Conservation (phyloP, 768 basidiomycete species). For the Phylloporus sp. region DNA sequence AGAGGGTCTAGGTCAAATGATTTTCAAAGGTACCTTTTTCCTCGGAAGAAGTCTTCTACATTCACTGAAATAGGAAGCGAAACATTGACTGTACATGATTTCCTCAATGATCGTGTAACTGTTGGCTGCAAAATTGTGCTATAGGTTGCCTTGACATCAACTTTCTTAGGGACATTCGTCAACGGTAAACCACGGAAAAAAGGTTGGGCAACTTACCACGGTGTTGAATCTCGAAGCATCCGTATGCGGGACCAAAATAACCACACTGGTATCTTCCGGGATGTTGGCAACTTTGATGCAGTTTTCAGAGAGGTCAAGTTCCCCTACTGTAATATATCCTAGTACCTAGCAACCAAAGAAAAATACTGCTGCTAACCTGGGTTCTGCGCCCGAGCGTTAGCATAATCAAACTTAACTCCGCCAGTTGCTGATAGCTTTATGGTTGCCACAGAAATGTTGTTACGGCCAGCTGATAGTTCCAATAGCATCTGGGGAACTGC, state of each 20-base stretch:
- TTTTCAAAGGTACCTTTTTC: constrained; percentile 51
- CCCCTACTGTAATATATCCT: constrained; percentile 14
- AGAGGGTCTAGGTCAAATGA: constrained; percentile 1
- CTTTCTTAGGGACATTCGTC: constrained; percentile 47
- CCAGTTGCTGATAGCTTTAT: constrained; percentile 55
- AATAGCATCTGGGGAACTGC: constrained; percentile 51
- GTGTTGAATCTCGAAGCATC: constrained; percentile 58
- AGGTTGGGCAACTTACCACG: constrained; percentile 45
- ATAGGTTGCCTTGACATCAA: constrained; percentile 67
- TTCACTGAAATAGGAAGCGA: constrained; percentile 86
- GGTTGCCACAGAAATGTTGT: constrained; percentile 51
- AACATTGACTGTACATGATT: constrained; percentile 56
- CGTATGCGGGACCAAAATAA: constrained; percentile 61
- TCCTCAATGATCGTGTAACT: constrained; percentile 49
- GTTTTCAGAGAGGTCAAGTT: constrained; percentile 39
- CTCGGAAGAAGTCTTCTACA: constrained; percentile 95
- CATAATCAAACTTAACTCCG: constrained; percentile 44
- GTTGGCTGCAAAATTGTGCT: constrained; percentile 50
- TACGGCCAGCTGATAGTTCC: constrained; percentile 63
- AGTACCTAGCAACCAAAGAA: constrained; percentile 12
- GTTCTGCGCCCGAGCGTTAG: constrained; percentile 39
- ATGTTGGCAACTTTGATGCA: constrained; percentile 47
- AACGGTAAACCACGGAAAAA: background rate
- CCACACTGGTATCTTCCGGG: constrained; percentile 41
- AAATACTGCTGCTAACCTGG: constrained; percentile 24